A percentile compares a stretch with the other conserved stretches of the same genome.
These are phyloP conservation scores for Chlamydomonas sp. DNA, from an alignment of 139 green algal species.

Conservation along the genomic window DNA sequence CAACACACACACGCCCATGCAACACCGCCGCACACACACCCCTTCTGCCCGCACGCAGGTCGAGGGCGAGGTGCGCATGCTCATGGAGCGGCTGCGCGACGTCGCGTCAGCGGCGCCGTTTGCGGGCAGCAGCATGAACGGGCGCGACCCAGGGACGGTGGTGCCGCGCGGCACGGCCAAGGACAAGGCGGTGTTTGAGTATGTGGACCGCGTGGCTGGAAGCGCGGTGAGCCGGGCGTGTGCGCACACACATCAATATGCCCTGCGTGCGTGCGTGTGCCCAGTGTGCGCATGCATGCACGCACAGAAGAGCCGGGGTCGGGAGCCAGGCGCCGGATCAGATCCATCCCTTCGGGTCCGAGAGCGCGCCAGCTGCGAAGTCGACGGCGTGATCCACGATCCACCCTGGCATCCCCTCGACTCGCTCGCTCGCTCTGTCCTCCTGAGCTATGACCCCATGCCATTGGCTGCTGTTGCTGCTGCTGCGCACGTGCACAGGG, in stretches of 20 bases:
- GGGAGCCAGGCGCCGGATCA: no score
- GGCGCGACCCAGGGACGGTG: conserved; percentile 24
- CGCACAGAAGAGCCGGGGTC: no score
- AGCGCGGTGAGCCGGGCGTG: neutral
- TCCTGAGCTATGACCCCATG: no score
- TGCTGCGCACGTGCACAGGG: no score
- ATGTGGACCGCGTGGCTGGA: conserved; percentile 14
- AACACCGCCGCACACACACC: neutral
- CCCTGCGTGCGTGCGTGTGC: neutral
- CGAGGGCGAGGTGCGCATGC: conserved; percentile 27
- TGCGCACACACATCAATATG: conserved; percentile 10
- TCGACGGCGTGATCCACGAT: no score
- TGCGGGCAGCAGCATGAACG: conserved; percentile 13
- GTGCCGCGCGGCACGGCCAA: conserved; percentile 11
- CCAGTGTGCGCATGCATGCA: no score
- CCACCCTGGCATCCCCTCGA: no score
- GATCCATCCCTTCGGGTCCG: no score
- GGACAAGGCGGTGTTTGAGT: conserved; percentile 28
- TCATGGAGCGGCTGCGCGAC: conserved; percentile 24
- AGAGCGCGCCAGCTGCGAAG: no score
- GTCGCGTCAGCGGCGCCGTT: conserved; percentile 11
- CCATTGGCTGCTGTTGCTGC: no score
- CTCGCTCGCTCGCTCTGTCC: no score
- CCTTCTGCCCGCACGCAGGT: no score
- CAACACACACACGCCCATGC: neutral